These are phyloP conservation scores for Skeletonema tropicum DNA, from an alignment of 108 stramenopile species.

Conservation along the genomic window DNA sequence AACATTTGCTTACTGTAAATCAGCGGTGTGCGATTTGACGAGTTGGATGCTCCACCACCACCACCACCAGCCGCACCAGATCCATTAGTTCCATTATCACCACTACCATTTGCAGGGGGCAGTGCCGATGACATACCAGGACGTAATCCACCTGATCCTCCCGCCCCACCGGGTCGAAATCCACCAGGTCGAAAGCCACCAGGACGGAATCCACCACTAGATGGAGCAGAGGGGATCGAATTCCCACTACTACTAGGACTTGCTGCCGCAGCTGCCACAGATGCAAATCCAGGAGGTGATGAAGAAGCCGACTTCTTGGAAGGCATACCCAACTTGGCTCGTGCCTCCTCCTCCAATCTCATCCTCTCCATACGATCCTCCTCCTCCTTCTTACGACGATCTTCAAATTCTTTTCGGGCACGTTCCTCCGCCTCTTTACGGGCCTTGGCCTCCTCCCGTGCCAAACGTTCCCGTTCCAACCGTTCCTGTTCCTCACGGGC, in stretches of 20 bases:
- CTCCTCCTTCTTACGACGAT: slow-evolving; percentile 27
- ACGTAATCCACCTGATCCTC: slow-evolving; percentile 25
- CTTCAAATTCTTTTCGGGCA: slow-evolving; percentile 39
- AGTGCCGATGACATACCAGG: slow-evolving; percentile 26
- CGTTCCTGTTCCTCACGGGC: slow-evolving; percentile 15
- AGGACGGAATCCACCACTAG: slow-evolving; percentile 33
- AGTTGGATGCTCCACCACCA: background rate
- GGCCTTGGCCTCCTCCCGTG: slow-evolving; percentile 29
- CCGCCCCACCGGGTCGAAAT: slow-evolving; percentile 1
- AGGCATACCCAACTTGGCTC: slow-evolving; percentile 15
- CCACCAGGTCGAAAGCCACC: slow-evolving; percentile 35
- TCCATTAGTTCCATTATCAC: background rate
- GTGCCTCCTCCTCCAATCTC: slow-evolving; percentile 34
- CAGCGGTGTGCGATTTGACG: slow-evolving; percentile 21
- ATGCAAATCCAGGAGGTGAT: slow-evolving; percentile 1
- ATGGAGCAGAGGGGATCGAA: slow-evolving; percentile 7
- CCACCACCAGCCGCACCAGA: background rate
- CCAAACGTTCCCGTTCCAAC: slow-evolving; percentile 19
- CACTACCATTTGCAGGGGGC: slow-evolving; percentile 5
- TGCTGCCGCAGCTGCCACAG: background rate
- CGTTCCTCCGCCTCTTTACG: slow-evolving; percentile 38
- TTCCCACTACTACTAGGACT: background rate
- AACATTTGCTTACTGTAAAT: slow-evolving; percentile 53
- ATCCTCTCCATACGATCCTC: slow-evolving; percentile 30
- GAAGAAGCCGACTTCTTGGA: slow-evolving; percentile 2